A percentile compares a stretch with the other conserved stretches of the same genome.
Conservation (phyloP, 257 asterid species). For the Osmanthus fragrans region DNA sequence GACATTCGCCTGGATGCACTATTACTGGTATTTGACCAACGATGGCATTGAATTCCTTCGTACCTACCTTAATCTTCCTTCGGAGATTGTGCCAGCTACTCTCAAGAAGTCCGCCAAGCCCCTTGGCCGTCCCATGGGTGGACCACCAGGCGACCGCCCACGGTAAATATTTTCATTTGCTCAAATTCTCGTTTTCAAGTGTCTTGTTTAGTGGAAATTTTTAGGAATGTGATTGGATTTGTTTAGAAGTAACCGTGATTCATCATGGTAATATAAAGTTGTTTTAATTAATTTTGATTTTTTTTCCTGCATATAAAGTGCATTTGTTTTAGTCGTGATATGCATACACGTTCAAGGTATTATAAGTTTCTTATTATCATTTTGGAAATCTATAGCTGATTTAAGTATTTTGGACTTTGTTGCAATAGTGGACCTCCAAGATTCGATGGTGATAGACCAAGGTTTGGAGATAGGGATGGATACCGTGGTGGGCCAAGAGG, state of each 20-base stretch:
- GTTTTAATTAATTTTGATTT: no score
- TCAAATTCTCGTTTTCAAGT: neutral
- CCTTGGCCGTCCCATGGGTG: constrained; percentile 90
- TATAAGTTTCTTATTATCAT: neutral
- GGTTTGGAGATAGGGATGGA: constrained; percentile 90
- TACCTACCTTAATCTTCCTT: constrained; percentile 81
- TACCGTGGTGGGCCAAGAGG: constrained; percentile 93
- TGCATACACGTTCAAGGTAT: neutral
- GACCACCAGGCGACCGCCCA: constrained; percentile 90
- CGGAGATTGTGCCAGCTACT: constrained; percentile 92
- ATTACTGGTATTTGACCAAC: constrained; percentile 87
- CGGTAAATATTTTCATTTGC: constrained; percentile 46
- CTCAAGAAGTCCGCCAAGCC: constrained; percentile 92
- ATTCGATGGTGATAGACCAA: constrained; percentile 80
- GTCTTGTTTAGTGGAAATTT: neutral
- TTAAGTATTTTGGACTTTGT: neutral
- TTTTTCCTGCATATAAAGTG: neutral
- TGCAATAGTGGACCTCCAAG: constrained; percentile 84
- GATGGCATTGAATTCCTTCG: constrained; percentile 94
- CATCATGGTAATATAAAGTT: neutral
- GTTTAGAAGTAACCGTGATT: neutral
- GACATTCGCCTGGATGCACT: constrained; percentile 98
- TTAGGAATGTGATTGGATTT: neutral
- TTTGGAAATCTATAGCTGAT: neutral
- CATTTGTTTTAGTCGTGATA: neutral